Evolutionary conservation across 352 stramenopile genomes (phyloP).

Genomic region (Chrysophaeum taylorii): DNA sequence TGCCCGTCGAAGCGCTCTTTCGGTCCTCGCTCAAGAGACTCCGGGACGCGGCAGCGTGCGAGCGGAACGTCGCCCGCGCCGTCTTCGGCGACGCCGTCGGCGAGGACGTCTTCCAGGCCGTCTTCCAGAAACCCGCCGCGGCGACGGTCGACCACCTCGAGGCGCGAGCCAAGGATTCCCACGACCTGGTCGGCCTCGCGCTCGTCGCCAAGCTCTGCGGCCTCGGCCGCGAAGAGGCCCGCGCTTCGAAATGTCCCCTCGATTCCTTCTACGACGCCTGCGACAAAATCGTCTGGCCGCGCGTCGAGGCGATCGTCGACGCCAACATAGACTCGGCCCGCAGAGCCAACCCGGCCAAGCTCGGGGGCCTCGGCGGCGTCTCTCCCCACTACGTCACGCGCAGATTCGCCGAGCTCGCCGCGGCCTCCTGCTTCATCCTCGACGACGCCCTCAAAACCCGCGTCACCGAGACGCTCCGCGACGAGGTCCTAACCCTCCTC

Average conservation of each 20-base stretch:
- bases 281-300: constrained; percentile 86
- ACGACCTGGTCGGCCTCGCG: constrained; percentile 90
- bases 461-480: background rate
- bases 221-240: constrained; percentile 51
- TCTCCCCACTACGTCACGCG: constrained; percentile 90
- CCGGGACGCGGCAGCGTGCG: constrained; percentile 90
- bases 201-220: constrained; percentile 93
- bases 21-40: constrained; percentile 89
- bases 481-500: too few species aligned
- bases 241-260: too few species aligned
- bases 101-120: too few species aligned
- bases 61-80: constrained; percentile 90
- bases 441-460: background rate
- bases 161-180: constrained; percentile 92
- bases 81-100: too few species aligned
- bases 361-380: constrained; percentile 84
- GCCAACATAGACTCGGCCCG: background rate
- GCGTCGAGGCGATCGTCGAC: constrained; percentile 43
- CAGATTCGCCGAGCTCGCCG: constrained; percentile 92
- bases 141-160: constrained; percentile 91
- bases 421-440: constrained; percentile 59
- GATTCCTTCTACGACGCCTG: constrained; percentile 92
- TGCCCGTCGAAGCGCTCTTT: constrained; percentile 92
- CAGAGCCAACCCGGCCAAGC: constrained; percentile 6
- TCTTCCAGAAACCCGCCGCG: constrained; percentile 87